These are phyloP conservation scores for Cyberlindnera mrakii DNA, from an alignment of 805 yeast genomes.

Conservation along the genomic window DNA sequence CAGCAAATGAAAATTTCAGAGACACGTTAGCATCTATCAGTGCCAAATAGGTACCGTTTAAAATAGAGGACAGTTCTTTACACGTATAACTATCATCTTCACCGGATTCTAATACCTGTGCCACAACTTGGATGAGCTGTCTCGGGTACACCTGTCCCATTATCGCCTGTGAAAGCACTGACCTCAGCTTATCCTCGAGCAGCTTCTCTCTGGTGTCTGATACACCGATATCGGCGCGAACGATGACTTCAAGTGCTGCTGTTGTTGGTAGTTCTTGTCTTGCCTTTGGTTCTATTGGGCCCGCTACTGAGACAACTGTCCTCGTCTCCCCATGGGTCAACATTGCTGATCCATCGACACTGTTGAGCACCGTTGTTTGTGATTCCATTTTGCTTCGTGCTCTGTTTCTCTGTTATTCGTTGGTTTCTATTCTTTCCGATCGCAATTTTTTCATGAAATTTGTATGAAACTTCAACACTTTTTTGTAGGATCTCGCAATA, in stretches of 20 bases:
- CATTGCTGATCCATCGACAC: slow-evolving; percentile 80
- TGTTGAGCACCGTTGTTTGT: slow-evolving; percentile 30
- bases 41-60: slow-evolving; percentile 72
- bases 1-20: slow-evolving; percentile 53
- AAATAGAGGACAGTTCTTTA: slow-evolving; percentile 23
- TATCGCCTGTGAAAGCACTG: slow-evolving; percentile 55
- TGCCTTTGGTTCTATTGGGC: slow-evolving; percentile 81
- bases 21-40: slow-evolving; percentile 77
- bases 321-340: slow-evolving; percentile 45
- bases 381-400: slow-evolving; percentile 5
- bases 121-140: slow-evolving; percentile 63
- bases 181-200: slow-evolving; percentile 63
- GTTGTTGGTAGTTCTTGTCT: slow-evolving; percentile 80
- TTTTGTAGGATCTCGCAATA: not conserved
- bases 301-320: slow-evolving; percentile 74
- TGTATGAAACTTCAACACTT: too few species aligned
- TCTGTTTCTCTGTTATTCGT: not conserved
- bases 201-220: slow-evolving; percentile 70
- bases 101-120: slow-evolving; percentile 55
- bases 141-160: slow-evolving; percentile 68
- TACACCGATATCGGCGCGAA: slow-evolving; percentile 74
- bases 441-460: too few species aligned
- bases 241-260: slow-evolving; percentile 70
- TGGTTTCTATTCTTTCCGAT: not conserved
- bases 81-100: slow-evolving; percentile 29